phyloP scores from a whole-genome alignment of 352 stramenopile species.

The Thalassiosira livingstoniorum region DNA sequence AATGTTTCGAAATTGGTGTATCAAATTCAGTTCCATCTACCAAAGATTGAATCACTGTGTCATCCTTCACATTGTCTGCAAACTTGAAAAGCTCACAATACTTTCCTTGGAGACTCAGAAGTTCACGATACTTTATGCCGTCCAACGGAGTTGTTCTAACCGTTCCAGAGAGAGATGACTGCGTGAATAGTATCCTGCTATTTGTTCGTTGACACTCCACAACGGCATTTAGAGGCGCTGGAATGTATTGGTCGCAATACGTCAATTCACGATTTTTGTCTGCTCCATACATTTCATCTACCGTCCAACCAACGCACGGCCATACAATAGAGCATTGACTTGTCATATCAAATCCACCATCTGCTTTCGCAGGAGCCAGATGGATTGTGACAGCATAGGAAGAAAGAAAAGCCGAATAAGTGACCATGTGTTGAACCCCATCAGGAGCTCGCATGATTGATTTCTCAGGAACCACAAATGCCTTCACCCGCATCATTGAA shows the following conservation, averaged over 20 bases:
- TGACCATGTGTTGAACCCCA: too few species aligned
- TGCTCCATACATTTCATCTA: neutral
- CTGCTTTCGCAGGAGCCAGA: too few species aligned
- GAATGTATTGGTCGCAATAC: neutral
- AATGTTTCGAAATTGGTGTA: neutral
- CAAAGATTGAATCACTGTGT: neutral
- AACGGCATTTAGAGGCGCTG: neutral
- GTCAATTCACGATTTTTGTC: neutral
- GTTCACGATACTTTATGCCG: neutral
- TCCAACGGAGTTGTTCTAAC: neutral
- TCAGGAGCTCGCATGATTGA: too few species aligned
- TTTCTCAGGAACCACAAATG: too few species aligned
- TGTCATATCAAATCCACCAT: too few species aligned
- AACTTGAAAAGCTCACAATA: neutral
- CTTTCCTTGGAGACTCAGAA: neutral
- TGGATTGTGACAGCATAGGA: too few species aligned
- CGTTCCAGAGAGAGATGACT: neutral
- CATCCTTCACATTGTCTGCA: neutral
- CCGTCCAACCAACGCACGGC: neutral
- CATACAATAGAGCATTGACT: too few species aligned
- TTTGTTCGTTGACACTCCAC: neutral
- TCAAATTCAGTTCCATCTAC: neutral
- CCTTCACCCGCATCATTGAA: too few species aligned
- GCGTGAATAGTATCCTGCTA: neutral
- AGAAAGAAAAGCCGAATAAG: too few species aligned